phyloP scores from a whole-genome alignment of 2,329 filamentous ascomycete genomes.

The Salinomyces thailandicus region DNA sequence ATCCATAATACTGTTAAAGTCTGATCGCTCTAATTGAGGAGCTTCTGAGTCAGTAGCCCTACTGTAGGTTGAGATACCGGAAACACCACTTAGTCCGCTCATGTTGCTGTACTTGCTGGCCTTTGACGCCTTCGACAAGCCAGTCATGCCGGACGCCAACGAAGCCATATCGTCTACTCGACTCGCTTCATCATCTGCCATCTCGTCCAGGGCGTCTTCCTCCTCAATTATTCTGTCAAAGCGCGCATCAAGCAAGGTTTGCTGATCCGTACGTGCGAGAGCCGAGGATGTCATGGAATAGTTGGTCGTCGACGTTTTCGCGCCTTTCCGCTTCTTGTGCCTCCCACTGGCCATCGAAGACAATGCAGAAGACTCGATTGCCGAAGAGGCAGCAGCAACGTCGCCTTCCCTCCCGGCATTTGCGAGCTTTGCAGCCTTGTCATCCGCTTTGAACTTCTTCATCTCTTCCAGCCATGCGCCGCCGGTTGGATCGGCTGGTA shows the following conservation, averaged over 20 bases:
- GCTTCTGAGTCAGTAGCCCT: constrained; percentile 29
- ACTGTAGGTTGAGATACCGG: constrained; percentile 17
- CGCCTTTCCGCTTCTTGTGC: constrained; percentile 90
- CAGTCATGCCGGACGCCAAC: constrained; percentile 38
- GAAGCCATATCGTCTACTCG: constrained; percentile 32
- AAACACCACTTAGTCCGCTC: constrained; percentile 28
- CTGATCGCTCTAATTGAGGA: constrained; percentile 50
- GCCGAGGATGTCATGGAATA: constrained; percentile 91
- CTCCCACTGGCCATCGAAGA: constrained; percentile 66
- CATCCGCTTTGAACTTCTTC: constrained; percentile 66
- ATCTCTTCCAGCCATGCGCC: constrained; percentile 89
- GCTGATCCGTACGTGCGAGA: constrained; percentile 75
- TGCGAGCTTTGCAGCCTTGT: constrained; percentile 35
- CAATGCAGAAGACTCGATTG: constrained; percentile 58
- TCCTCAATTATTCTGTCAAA: constrained; percentile 62
- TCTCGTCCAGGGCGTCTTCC: constrained; percentile 18
- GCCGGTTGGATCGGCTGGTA: constrained; percentile 36
- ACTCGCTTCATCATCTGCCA: constrained; percentile 6
- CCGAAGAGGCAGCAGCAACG: constrained; percentile 42
- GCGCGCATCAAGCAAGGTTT: constrained; percentile 72
- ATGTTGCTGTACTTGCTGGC: constrained; percentile 27
- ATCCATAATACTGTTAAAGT: constrained; percentile 86
- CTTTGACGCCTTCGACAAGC: constrained; percentile 38
- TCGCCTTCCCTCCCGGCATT: constrained; percentile 26
- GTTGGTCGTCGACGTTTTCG: constrained; percentile 72